These are phyloP conservation scores for Fusarium pseudograminearum DNA, from an alignment of 2,329 filamentous ascomycete genomes.

Conservation along the genomic window DNA sequence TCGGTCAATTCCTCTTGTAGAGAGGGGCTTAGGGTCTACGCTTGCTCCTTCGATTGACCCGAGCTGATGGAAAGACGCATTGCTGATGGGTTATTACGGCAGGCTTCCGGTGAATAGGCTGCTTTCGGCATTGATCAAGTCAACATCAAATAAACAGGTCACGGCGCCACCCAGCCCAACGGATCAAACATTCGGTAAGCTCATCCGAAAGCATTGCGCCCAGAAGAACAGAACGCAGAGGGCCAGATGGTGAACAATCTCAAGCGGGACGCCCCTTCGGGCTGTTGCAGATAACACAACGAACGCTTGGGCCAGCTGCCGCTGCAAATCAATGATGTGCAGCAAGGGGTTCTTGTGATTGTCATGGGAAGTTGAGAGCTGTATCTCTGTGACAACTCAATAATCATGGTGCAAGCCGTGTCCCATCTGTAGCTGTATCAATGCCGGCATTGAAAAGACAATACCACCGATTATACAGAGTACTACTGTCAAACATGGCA, in stretches of 20 bases:
- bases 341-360: conserved; percentile 35
- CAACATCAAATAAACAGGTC: conserved; percentile 15
- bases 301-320: conserved; percentile 46
- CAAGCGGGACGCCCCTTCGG: conserved; percentile 31
- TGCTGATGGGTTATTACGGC: conserved; percentile 13
- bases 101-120: conserved; percentile 1
- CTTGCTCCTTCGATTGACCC: conserved; percentile 29
- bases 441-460: conserved; percentile 15
- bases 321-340: conserved; percentile 47
- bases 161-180: conserved; percentile 20
- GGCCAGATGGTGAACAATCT: conserved; percentile 28
- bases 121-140: background rate
- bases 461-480: conserved; percentile 1
- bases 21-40: conserved; percentile 15
- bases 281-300: conserved; percentile 31
- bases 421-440: background rate
- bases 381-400: conserved; percentile 15
- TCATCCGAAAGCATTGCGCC: conserved; percentile 13
- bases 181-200: conserved; percentile 20
- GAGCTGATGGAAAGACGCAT: conserved; percentile 38
- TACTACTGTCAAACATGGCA: background rate
- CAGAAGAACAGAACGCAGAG: conserved; percentile 35
- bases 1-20: conserved; percentile 22
- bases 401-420: conserved; percentile 1
- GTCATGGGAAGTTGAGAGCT: conserved; percentile 30